Percentiles rank a stretch among this genome's conserved stretches.
phyloP scores from a whole-genome alignment of 345 rosid genomes.

The Xanthoceras sorbifolium region DNA sequence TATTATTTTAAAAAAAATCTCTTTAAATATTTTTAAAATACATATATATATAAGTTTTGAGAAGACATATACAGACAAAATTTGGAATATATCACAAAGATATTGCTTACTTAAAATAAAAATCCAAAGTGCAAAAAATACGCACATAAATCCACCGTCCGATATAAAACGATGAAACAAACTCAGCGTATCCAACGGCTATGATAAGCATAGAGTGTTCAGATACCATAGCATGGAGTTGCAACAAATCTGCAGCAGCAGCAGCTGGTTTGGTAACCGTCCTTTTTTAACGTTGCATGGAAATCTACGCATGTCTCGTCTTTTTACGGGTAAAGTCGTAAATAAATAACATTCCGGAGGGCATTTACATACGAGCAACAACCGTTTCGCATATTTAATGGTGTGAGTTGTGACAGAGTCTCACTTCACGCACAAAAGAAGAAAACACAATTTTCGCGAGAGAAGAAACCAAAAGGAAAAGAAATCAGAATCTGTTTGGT shows the following conservation, averaged over 20 bases:
- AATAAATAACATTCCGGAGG: not conserved
- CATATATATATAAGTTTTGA: too few species aligned
- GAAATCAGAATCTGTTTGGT: not conserved
- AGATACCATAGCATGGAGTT: not conserved
- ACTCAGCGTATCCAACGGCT: not conserved
- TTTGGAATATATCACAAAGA: not conserved
- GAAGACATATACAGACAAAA: too few species aligned
- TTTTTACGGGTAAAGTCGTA: conserved; percentile 24
- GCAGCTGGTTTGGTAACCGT: not conserved
- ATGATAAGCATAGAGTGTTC: not conserved
- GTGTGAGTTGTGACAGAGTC: not conserved
- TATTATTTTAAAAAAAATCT: too few species aligned
- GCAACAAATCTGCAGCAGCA: not conserved
- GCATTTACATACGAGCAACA: not conserved
- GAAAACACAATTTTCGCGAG: not conserved
- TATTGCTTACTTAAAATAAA: too few species aligned
- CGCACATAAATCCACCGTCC: not conserved
- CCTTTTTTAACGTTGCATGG: not conserved
- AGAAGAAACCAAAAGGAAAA: not conserved
- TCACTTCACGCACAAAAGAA: not conserved
- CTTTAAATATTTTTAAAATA: too few species aligned
- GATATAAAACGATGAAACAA: not conserved
- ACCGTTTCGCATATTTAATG: not conserved
- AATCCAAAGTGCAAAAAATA: not conserved
- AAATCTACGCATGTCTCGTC: not conserved